phyloP scores from a whole-genome alignment of 768 basidiomycete genomes.

The Phallus indusiatus region DNA sequence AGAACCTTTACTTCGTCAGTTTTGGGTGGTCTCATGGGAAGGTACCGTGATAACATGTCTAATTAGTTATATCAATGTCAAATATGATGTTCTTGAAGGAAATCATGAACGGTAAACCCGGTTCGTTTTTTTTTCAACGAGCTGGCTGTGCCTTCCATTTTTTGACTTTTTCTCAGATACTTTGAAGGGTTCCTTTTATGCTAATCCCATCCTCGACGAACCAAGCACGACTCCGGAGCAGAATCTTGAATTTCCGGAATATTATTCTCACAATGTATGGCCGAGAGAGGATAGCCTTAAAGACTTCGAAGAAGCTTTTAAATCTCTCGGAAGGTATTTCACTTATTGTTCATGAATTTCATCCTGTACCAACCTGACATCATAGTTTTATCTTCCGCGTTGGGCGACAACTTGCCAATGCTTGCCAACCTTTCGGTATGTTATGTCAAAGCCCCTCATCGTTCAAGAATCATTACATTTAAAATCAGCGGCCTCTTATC shows the following conservation, averaged over 20 bases:
- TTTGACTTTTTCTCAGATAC: conserved; percentile 39
- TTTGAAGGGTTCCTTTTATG: conserved; percentile 92
- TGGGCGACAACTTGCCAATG: conserved; percentile 70
- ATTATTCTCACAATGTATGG: conserved; percentile 87
- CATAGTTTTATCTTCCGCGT: conserved; percentile 70
- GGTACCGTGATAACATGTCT: conserved; percentile 25
- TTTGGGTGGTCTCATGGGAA: conserved; percentile 99
- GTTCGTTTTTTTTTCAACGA: conserved; percentile 23
- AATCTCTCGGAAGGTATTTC: conserved; percentile 61
- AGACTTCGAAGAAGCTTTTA: conserved; percentile 84
- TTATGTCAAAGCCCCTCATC: not conserved
- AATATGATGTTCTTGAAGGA: conserved; percentile 41
- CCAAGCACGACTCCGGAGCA: conserved; percentile 52
- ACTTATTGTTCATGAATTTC: conserved; percentile 4
- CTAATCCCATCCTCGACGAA: conserved; percentile 66
- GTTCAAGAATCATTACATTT: not conserved
- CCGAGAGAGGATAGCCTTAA: conserved; percentile 52
- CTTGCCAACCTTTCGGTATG: conserved; percentile 88
- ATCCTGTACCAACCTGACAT: not conserved
- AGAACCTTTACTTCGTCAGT: conserved; percentile 25
- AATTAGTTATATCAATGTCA: not conserved
- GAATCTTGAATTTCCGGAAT: conserved; percentile 59
- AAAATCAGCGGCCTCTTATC: conserved; percentile 48
- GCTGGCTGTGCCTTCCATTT: conserved; percentile 1
- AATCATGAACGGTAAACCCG: conserved; percentile 92